These are phyloP conservation scores for Gremmenia infestans DNA, from an alignment of 2,329 filamentous ascomycete species.

Conservation along the genomic window DNA sequence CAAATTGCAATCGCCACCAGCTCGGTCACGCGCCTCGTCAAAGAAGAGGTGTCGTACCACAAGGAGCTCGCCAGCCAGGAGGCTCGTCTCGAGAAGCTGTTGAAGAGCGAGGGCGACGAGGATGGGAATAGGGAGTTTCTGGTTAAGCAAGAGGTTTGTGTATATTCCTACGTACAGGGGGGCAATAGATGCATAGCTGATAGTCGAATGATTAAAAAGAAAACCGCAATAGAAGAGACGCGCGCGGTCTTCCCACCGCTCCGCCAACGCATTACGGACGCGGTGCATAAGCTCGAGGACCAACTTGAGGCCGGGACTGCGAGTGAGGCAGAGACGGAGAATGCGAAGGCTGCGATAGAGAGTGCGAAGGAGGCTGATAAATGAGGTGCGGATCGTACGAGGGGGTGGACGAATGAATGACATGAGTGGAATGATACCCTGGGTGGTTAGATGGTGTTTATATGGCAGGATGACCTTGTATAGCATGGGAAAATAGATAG, in stretches of 20 bases:
- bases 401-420: neutral
- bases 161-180: neutral
- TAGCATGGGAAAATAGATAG: conserved; percentile 9
- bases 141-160: conserved; percentile 78
- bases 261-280: conserved; percentile 63
- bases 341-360: conserved; percentile 49
- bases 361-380: conserved; percentile 38
- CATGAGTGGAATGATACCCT: conserved; percentile 8
- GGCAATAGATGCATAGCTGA: neutral
- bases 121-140: conserved; percentile 74
- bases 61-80: conserved; percentile 76
- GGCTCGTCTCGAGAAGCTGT: conserved; percentile 58
- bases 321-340: conserved; percentile 37
- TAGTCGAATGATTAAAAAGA: conserved; percentile 17
- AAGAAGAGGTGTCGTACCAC: conserved; percentile 88
- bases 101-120: conserved; percentile 42
- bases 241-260: conserved; percentile 74
- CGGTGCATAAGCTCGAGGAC: conserved; percentile 68
- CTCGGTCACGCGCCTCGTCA: conserved; percentile 76
- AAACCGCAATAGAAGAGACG: conserved; percentile 72
- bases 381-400: neutral
- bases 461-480: neutral
- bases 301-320: conserved; percentile 62
- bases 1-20: conserved; percentile 75
- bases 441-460: conserved; percentile 2